Evolutionary conservation across 306 rosid species (phyloP), one percentile per base, ranked within the genome.

Genomic region (Mimosa pudica): DNA sequence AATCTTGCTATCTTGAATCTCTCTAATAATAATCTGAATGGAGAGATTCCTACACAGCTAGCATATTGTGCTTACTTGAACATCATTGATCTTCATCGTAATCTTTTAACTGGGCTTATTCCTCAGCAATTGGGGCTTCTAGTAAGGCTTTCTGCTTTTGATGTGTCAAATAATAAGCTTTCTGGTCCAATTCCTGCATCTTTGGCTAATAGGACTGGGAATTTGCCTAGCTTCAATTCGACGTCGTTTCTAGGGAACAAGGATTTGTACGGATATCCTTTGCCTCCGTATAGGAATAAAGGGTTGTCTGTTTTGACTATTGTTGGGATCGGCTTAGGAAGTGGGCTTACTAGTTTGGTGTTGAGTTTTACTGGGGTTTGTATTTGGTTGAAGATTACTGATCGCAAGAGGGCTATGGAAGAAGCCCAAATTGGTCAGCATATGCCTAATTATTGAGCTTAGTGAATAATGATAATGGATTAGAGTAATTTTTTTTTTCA

Each of bases 261-360:
- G 88, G 98, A 89, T 82, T 98, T 95, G 16, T 95, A 95, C 68
- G 98, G 98, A 12, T 95, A 89, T 80, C 98, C 98, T 51, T 80
- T 95, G 81, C 90, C 97, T 10, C 92, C 93, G 2, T 4, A 85
- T 8, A 88, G 73, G 82, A 86, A 36, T 66, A 90, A 82, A 46
- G 97, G 98, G 3, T 74, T 95, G 32, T 95, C 98, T 0, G 76
- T 94, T n/a, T 48, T 94, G 78, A 94, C 97, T 79, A 93, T 95
- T 84, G 99, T 93, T 57, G 97, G 96, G 79, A 95, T 95, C 77
- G 99, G 99, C 16, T 80, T 95, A 24, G 99, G 99, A 49, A 95
- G 99, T 82, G 99, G 99, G 2, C 74, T 95, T 0, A 96, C 93
- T 0, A 95, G 99, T 69, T 79, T 95, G 83, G 92, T 95, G 17